Base-by-base conservation (phyloP, 805 yeast genomes). In the Wickerhamiella alocasiicola region DNA sequence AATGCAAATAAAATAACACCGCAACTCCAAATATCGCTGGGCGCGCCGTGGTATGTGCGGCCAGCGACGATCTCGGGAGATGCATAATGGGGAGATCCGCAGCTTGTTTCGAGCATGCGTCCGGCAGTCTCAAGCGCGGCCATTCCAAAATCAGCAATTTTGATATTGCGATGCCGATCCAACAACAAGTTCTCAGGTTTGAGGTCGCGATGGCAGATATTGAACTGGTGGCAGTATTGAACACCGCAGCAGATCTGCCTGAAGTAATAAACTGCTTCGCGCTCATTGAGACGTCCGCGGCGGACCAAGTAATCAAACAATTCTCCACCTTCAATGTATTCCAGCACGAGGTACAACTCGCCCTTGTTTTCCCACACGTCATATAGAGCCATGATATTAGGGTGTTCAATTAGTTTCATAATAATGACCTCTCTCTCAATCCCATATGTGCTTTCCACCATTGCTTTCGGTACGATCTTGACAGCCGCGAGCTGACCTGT, bases 71-170 rank as follows among this genome's bases (percentile, higher is more conserved):
- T 88, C 59, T 91, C 98, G 0, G 98, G 98, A 7, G 95, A 83
- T 1, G 97, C 98, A 60, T 91, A 91, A 60, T 91, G 98, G 6
- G 98, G 98, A 13, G 96, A 85, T 1, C 98, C 98, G 62, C 98
- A 91, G 15, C 93, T 78, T 3, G 98, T 91, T 59, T 88, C 96
- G 44, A 91, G 66, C 54, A 88, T 63, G 51, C 80, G 75, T 49
- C 78, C 88, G 41, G 72, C 72, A 23, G 83, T 73, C 59, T 91
- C 97, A 34, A 91, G 65, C 5, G 98, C 97, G 13, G 98, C 98
- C 98, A 91, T 91, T 25, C 98, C 98, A 58, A 91, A 91, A 62
- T 91, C 98, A 7, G 98, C 98, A 49, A 91, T 84, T 60, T 91
- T 91, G 59, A 91, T 87, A 59, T 84, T 85, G 47, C 78, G 74